Percentiles rank a stretch among this genome's conserved stretches.
phyloP scores from a whole-genome alignment of 2,329 filamentous ascomycete species.

The Xylariales sp. region DNA sequence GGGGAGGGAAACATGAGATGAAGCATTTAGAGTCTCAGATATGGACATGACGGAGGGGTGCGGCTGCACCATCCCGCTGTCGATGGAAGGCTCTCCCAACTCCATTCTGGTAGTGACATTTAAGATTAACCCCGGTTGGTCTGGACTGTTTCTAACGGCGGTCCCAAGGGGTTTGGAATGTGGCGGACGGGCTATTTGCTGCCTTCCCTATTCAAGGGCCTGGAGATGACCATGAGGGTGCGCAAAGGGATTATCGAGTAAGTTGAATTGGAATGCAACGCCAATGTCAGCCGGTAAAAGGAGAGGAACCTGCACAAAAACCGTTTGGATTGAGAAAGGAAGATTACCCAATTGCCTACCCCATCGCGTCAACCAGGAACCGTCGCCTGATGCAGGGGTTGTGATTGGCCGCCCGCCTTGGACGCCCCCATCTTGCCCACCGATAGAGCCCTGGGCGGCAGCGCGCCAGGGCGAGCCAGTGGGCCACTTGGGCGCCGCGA shows the following conservation, averaged over 20 bases:
- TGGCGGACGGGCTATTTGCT: constrained; percentile 9
- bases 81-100: neutral
- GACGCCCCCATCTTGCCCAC: constrained; percentile 5
- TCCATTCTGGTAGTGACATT: constrained; percentile 7
- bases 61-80: constrained; percentile 1
- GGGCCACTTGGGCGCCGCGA: no score
- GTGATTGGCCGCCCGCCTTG: constrained; percentile 5
- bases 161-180: constrained; percentile 7
- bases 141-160: constrained; percentile 5
- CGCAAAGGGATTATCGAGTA: constrained; percentile 4
- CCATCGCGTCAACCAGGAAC: no score
- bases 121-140: constrained; percentile 3
- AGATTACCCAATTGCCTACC: no score
- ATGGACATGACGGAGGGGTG: constrained; percentile 11
- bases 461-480: neutral
- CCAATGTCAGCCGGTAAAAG: no score
- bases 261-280: no score
- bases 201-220: neutral
- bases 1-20: constrained; percentile 26
- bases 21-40: constrained; percentile 34
- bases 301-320: no score
- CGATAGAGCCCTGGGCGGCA: constrained; percentile 1
- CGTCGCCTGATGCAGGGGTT: neutral
- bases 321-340: no score
- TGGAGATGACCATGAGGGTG: neutral